Conservation (phyloP, 805 yeast species). For the Zygosaccharomyces bailii region DNA sequence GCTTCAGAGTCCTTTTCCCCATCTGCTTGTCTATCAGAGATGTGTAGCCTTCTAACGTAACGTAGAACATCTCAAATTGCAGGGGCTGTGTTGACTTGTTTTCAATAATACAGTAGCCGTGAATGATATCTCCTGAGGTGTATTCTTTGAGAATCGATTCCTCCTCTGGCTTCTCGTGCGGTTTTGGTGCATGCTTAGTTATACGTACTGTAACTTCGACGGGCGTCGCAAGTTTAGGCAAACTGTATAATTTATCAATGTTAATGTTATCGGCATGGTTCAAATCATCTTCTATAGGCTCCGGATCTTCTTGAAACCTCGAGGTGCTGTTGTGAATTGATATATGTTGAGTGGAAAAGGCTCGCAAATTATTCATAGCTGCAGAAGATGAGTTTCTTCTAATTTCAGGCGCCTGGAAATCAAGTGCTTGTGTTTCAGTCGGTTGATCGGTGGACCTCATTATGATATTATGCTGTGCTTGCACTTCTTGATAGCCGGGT, state of each 20-base stretch:
- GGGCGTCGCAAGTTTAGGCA: constrained; percentile 46
- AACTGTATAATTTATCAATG: constrained; percentile 48
- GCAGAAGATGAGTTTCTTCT: constrained; percentile 11
- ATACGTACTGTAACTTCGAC: constrained; percentile 48
- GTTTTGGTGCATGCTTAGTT: constrained; percentile 49
- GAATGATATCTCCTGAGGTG: constrained; percentile 62
- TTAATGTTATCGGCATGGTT: constrained; percentile 44
- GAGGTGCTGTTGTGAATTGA: constrained; percentile 8
- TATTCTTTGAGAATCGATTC: constrained; percentile 50
- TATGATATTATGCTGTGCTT: constrained; percentile 15
- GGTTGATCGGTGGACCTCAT: constrained; percentile 16
- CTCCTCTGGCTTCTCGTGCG: constrained; percentile 44
- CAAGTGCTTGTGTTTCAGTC: constrained; percentile 11
- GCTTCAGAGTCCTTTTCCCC: constrained; percentile 41
- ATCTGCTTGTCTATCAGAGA: constrained; percentile 33
- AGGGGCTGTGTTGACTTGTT: constrained; percentile 46
- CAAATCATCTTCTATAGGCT: constrained; percentile 33
- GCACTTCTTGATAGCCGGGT: constrained; percentile 35
- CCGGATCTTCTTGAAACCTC: constrained; percentile 7
- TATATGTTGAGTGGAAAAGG: constrained; percentile 23
- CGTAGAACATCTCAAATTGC: constrained; percentile 60
- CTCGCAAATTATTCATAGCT: constrained; percentile 17
- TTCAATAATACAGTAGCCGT: constrained; percentile 54
- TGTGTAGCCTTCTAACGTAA: constrained; percentile 44
- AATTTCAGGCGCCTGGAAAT: constrained; percentile 3